Conservation (phyloP, 306 rosid genomes). For the Sesbania bispinosa region DNA sequence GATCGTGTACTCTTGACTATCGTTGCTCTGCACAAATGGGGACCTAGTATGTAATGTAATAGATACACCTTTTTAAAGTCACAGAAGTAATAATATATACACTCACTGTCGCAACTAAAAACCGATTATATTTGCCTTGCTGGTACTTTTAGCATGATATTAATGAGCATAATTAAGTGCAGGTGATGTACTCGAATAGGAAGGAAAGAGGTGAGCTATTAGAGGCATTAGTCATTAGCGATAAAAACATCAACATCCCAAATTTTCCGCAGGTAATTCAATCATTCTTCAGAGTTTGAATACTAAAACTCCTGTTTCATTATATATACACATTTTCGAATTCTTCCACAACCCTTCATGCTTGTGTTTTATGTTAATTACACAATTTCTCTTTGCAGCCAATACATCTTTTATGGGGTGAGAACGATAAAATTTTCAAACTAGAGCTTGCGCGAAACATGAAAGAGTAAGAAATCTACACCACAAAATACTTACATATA, state of each 20-base stretch:
- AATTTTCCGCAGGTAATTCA: conserved; percentile 62
- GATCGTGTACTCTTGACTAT: too few species aligned
- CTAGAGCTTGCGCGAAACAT: conserved; percentile 66
- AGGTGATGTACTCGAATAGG: conserved; percentile 90
- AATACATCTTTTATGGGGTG: conserved; percentile 92
- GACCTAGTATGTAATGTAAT: too few species aligned
- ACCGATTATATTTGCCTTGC: too few species aligned
- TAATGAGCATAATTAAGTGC: too few species aligned
- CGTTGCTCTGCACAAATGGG: too few species aligned
- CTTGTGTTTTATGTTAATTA: not conserved
- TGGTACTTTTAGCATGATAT: too few species aligned
- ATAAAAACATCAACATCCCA: conserved; percentile 49
- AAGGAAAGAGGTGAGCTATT: conserved; percentile 80
- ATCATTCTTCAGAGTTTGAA: too few species aligned
- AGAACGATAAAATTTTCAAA: conserved; percentile 77
- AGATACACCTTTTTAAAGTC: too few species aligned
- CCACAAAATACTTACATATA: not conserved
- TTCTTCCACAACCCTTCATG: not conserved
- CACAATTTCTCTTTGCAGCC: conserved; percentile 34
- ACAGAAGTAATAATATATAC: too few species aligned
- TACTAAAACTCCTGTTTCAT: too few species aligned
- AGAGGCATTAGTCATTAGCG: conserved; percentile 55
- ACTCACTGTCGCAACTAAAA: too few species aligned
- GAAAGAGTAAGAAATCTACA: conserved; percentile 57
- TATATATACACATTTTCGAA: too few species aligned